Base-by-base conservation (phyloP, 2,329 filamentous ascomycete genomes). In the Aspergillus sp. region DNA sequence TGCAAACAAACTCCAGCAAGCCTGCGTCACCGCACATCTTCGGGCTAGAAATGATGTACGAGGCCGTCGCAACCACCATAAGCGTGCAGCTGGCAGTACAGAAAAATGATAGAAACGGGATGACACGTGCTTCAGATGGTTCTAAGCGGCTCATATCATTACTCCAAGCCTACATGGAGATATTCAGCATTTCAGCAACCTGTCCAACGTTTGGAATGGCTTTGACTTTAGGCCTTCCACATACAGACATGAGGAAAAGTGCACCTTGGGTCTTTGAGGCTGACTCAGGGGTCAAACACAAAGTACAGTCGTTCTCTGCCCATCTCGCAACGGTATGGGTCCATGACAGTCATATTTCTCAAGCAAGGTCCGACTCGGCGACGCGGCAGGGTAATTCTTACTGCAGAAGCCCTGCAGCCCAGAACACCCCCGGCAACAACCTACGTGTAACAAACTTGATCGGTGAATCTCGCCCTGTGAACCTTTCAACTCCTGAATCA, bases 161-260 rank as follows among this genome's bases (percentile, higher is more conserved):
- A 41, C 62, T 78, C 8, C 73, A 72, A 35, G 62, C 65, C 59
- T 70, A 75, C 58, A 66, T 80, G 68, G 74, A 78, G 40, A 72
- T 67, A 15, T 77, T 75, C 59, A 75, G 76, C 31, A 72, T 72
- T 55, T 75, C 67, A 37, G 77, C 70, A 49, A 74, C 66, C 51
- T 73, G 62, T 60, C 76, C 70, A 55, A 82, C 71, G 0, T 77
- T 77, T 55, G 76, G 76, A 21, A 72, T 73, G 61, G 71, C 76
- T 23, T 64, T 77, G 27, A 72, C 68, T 40, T 70, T 70, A 54
- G 70, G 71, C 15, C 67, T 73, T 71, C 59, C 63, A 3, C 51
- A 37, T 6, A 37, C 51, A 17, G 43, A 37, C n/a, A 50, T 57
- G n/a, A 60, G 50, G 12, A 55, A 55, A 12, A 37, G 31, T 11